Conservation (phyloP, 202 grass and related monocot species). For the Carex arenaria region DNA sequence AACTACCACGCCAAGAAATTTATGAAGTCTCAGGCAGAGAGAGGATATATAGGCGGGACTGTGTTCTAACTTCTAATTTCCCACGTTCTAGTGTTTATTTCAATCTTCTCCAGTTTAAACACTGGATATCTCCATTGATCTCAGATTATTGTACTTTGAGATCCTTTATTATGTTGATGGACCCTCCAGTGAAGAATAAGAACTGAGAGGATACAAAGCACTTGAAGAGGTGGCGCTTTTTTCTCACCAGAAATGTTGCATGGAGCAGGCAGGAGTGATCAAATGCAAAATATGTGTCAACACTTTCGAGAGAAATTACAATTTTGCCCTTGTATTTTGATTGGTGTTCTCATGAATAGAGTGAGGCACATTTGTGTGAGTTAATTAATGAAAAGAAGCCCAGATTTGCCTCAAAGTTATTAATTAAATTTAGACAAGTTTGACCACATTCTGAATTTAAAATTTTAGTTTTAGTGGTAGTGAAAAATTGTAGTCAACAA, state of each 20-base stretch:
- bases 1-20: conserved; percentile 21
- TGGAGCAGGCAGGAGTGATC: conserved; percentile 12
- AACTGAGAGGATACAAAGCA: not conserved
- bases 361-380: not conserved
- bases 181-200: not conserved
- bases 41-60: conserved; percentile 46
- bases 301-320: not conserved
- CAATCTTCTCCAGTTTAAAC: not conserved
- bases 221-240: conserved; percentile 36
- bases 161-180: not conserved
- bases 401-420: not conserved
- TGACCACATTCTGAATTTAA: not conserved
- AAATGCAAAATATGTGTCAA: not conserved
- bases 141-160: not conserved
- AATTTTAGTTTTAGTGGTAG: not conserved
- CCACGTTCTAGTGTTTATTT: not conserved
- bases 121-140: not conserved
- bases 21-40: conserved; percentile 9
- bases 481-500: not conserved
- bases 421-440: not conserved
- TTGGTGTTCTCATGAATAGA: not conserved
- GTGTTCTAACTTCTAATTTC: not conserved
- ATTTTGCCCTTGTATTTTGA: not conserved
- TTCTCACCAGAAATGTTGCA: conserved; percentile 68
- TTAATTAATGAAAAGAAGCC: not conserved